Percentiles rank a stretch among this genome's conserved stretches.
Conservation (phyloP, 176 grass and related monocot species). For the Musa itinerans region DNA sequence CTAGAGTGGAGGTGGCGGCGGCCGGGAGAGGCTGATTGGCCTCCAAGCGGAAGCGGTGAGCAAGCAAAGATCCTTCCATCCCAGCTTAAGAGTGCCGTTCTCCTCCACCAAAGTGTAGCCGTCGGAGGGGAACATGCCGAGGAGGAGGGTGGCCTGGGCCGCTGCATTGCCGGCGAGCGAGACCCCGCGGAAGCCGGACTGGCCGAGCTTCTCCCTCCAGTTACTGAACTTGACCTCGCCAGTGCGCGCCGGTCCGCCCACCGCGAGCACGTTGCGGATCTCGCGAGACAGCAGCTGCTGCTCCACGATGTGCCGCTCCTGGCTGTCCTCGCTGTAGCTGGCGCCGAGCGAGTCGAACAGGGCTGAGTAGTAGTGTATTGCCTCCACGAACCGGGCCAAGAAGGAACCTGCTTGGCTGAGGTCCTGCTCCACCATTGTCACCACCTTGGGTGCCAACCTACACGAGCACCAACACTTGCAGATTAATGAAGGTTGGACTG, state of each 20-base stretch:
- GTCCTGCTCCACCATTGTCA: conserved; percentile 98
- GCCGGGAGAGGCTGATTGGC: conserved; percentile 22
- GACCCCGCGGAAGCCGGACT: conserved; percentile 55
- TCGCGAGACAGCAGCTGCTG: conserved; percentile 81
- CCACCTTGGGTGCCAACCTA: conserved; percentile 91
- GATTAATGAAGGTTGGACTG: background rate
- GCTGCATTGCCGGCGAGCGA: conserved; percentile 79
- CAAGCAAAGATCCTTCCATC: conserved; percentile 95
- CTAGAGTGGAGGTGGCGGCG: background rate
- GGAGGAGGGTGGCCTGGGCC: conserved; percentile 68
- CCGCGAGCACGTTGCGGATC: conserved; percentile 91
- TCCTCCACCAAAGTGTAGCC: conserved; percentile 93
- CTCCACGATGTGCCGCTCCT: conserved; percentile 79
- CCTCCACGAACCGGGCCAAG: conserved; percentile 85
- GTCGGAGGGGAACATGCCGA: conserved; percentile 89
- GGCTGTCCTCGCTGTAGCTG: conserved; percentile 85
- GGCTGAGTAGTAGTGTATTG: conserved; percentile 97
- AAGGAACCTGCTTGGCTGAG: conserved; percentile 85
- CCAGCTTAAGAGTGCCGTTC: conserved; percentile 78
- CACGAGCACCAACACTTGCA: background rate
- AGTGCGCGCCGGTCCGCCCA: conserved; percentile 64
- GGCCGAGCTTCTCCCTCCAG: conserved; percentile 78
- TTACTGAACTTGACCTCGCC: conserved; percentile 76
- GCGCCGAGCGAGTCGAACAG: conserved; percentile 92
- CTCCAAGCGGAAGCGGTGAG: conserved; percentile 87